These are phyloP conservation scores for Meyerozyma sp. DNA, from an alignment of 1,139 yeast genomes.

Conservation along the genomic window DNA sequence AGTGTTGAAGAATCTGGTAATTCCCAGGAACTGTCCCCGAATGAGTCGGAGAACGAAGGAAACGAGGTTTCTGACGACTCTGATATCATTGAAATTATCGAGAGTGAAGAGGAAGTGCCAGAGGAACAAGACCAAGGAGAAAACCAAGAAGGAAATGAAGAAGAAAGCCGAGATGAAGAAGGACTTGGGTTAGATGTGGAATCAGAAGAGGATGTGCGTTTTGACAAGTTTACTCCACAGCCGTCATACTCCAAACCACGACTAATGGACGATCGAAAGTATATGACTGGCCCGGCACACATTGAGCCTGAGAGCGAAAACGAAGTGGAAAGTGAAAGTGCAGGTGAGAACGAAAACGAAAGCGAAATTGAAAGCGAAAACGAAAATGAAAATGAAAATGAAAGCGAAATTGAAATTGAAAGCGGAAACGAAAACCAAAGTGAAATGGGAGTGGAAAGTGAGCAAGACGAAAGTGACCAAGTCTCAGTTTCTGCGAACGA, in stretches of 20 bases:
- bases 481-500: neutral
- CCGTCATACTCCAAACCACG: neutral
- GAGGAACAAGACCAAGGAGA: constrained; percentile 8
- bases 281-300: neutral
- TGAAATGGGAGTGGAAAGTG: constrained; percentile 1
- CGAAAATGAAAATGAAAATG: too few relatives aligned
- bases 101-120: neutral
- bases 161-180: constrained; percentile 4
- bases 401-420: too few relatives aligned
- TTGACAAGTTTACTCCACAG: too few relatives aligned
- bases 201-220: neutral
- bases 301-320: constrained; percentile 1
- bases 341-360: too few relatives aligned
- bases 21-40: too few relatives aligned
- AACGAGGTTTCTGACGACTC: neutral
- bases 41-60: neutral
- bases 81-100: neutral
- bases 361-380: too few relatives aligned
- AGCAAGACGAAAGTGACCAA: neutral
- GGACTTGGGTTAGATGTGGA: constrained; percentile 3
- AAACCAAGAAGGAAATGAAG: constrained; percentile 13
- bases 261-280: neutral
- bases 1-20: too few relatives aligned
- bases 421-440: too few relatives aligned
- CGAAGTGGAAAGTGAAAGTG: neutral